phyloP scores from a whole-genome alignment of 2,329 filamentous ascomycete species.

The Colletotrichum tofieldiae region DNA sequence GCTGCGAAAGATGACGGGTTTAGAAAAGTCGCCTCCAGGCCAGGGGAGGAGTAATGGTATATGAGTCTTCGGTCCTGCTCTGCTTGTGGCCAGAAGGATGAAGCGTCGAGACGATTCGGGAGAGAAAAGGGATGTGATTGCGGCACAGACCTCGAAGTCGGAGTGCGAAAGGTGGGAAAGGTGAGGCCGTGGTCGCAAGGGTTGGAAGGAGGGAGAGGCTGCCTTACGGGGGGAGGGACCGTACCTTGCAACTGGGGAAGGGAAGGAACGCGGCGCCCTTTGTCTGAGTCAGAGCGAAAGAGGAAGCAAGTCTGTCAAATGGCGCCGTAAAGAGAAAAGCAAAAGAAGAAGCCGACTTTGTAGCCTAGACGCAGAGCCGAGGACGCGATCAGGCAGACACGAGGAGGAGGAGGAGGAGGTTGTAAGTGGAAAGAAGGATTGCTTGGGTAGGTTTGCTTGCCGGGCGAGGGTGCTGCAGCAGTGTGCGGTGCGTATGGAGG shows the following conservation, averaged over 20 bases:
- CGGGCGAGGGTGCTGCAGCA: conserved; percentile 13
- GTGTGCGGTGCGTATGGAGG: conserved; percentile 31
- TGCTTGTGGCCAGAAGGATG: neutral
- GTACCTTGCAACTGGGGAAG: conserved; percentile 12
- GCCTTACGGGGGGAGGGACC: conserved; percentile 26
- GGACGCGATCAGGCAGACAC: conserved; percentile 35
- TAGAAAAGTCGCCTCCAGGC: conserved; percentile 19
- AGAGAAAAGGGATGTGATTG: conserved; percentile 9
- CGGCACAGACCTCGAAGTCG: conserved; percentile 17
- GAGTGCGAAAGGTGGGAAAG: conserved; percentile 13
- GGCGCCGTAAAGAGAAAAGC: conserved; percentile 14
- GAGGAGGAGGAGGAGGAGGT: neutral
- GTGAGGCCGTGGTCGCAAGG: conserved; percentile 32
- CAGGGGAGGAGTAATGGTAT: neutral
- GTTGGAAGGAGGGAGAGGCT: conserved; percentile 34
- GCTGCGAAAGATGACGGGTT: conserved; percentile 23
- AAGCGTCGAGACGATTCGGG: conserved; percentile 9
- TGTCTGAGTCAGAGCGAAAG: conserved; percentile 39
- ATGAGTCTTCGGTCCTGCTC: conserved; percentile 5
- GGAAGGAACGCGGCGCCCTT: conserved; percentile 32
- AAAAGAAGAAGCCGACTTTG: conserved; percentile 19
- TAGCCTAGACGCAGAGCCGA: conserved; percentile 22
- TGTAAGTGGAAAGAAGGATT: conserved; percentile 20
- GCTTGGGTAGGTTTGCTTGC: conserved; percentile 14
- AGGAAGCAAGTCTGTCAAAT: conserved; percentile 11